phyloP scores from a whole-genome alignment of 495 filamentous ascomycete species.

The Neurospora sp. region DNA sequence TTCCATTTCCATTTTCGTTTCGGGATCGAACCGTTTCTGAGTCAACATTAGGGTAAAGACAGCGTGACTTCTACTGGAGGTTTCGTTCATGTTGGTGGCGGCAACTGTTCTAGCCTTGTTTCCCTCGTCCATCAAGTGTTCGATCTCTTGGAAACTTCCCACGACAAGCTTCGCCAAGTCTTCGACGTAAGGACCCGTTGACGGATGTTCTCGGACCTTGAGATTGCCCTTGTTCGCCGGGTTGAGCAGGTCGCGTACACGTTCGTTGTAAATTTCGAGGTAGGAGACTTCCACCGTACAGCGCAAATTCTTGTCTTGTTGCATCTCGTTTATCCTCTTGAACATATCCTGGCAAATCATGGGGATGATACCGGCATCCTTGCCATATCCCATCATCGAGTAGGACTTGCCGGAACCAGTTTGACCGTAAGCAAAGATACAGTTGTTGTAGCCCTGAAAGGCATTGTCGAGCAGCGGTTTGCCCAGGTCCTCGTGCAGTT shows the following conservation, averaged over 20 bases:
- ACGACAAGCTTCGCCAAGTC: slow-evolving; percentile 97
- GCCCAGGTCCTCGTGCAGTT: slow-evolving; percentile 81
- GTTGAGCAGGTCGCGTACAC: slow-evolving; percentile 92
- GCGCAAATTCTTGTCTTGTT: slow-evolving; percentile 65
- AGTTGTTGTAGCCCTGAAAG: slow-evolving; percentile 98
- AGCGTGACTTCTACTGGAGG: slow-evolving; percentile 93
- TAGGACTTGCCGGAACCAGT: slow-evolving; percentile 98
- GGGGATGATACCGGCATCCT: slow-evolving; percentile 95
- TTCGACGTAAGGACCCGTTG: slow-evolving; percentile 95
- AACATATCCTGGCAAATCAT: slow-evolving; percentile 98
- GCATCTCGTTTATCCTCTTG: slow-evolving; percentile 64
- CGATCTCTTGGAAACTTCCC: slow-evolving; percentile 90
- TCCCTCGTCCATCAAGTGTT: slow-evolving; percentile 97
- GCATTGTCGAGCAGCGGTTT: slow-evolving; percentile 93
- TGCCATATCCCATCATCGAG: slow-evolving; percentile 99
- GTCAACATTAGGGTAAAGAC: slow-evolving; percentile 96
- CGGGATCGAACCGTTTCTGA: slow-evolving; percentile 84
- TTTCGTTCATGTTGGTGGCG: slow-evolving; percentile 99
- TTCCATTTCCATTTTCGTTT: slow-evolving; percentile 93
- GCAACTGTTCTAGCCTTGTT: slow-evolving; percentile 98
- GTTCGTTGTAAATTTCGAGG: slow-evolving; percentile 98
- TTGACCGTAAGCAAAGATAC: slow-evolving; percentile 99
- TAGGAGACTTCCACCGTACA: slow-evolving; percentile 98
- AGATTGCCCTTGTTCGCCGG: slow-evolving; percentile 94
- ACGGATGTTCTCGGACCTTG: slow-evolving; percentile 94